These are phyloP conservation scores for Erysimum cheiranthoides DNA, from an alignment of 345 rosid species.

Conservation along the genomic window DNA sequence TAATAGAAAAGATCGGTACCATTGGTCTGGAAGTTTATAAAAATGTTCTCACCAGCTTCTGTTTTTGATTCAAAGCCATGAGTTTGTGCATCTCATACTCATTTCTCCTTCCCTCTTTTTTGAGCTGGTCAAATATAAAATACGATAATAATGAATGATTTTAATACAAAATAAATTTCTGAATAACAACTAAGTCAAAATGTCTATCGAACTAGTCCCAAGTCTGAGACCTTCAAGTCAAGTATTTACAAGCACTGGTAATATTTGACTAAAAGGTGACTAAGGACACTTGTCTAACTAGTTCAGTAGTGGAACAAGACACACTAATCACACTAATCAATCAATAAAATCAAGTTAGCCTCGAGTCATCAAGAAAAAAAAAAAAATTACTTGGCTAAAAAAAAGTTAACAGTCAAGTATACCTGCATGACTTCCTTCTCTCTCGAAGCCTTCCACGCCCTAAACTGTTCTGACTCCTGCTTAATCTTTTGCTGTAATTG, in stretches of 20 bases:
- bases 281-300: neutral
- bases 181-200: conserved; percentile 5
- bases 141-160: neutral
- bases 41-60: conserved; percentile 75
- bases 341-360: conserved; percentile 1
- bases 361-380: conserved; percentile 24
- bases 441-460: conserved; percentile 87
- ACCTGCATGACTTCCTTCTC: conserved; percentile 99
- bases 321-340: neutral
- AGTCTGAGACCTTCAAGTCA: neutral
- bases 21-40: conserved; percentile 26
- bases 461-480: conserved; percentile 90
- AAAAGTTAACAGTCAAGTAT: conserved; percentile 21
- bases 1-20: conserved; percentile 3
- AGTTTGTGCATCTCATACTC: conserved; percentile 98
- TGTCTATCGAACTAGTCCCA: neutral
- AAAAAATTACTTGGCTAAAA: neutral
- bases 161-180: neutral
- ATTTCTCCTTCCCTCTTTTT: conserved; percentile 96
- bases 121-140: conserved; percentile 61
- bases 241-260: neutral
- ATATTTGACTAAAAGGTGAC: conserved; percentile 3
- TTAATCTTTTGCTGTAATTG: conserved; percentile 91
- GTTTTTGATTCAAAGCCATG: conserved; percentile 92
- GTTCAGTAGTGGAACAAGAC: conserved; percentile 25